phyloP scores from a whole-genome alignment of 2,329 filamentous ascomycete genomes.

The Shiraia sp. region DNA sequence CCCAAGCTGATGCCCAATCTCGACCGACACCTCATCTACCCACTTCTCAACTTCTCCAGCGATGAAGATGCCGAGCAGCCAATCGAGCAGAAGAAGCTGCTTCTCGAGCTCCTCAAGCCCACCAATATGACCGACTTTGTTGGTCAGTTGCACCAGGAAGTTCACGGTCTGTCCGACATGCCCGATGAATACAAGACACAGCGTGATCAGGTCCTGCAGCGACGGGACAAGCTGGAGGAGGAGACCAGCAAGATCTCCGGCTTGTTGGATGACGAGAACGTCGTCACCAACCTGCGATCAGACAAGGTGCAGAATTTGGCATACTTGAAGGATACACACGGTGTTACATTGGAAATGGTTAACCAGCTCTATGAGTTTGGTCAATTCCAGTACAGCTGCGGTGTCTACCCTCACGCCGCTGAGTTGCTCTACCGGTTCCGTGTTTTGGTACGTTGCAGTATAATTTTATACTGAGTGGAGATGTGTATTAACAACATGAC shows the following conservation, averaged over 20 bases:
- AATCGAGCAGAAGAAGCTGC: slow-evolving; percentile 77
- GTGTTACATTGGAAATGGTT: slow-evolving; percentile 93
- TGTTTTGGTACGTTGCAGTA: slow-evolving; percentile 67
- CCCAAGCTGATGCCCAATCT: slow-evolving; percentile 89
- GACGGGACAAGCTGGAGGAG: slow-evolving; percentile 81
- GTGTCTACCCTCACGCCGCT: slow-evolving; percentile 85
- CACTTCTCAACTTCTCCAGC: slow-evolving; percentile 88
- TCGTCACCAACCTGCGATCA: slow-evolving; percentile 86
- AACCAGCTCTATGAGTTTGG: slow-evolving; percentile 94
- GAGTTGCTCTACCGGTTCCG: slow-evolving; percentile 98
- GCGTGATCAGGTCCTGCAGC: slow-evolving; percentile 83
- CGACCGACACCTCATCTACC: slow-evolving; percentile 95
- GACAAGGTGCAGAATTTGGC: slow-evolving; percentile 99
- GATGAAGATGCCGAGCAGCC: slow-evolving; percentile 77
- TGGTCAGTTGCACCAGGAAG: slow-evolving; percentile 85
- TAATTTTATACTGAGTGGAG: not conserved
- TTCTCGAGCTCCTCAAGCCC: slow-evolving; percentile 91
- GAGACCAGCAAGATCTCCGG: slow-evolving; percentile 88
- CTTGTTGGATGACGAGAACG: slow-evolving; percentile 83
- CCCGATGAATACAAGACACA: slow-evolving; percentile 87
- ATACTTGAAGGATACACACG: slow-evolving; percentile 95
- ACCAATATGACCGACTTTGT: slow-evolving; percentile 99
- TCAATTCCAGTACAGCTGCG: slow-evolving; percentile 97
- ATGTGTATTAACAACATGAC: slow-evolving; percentile 12
- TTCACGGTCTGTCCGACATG: slow-evolving; percentile 76